Base-by-base conservation (phyloP, 257 asterid species). In the Verbena officinalis region DNA sequence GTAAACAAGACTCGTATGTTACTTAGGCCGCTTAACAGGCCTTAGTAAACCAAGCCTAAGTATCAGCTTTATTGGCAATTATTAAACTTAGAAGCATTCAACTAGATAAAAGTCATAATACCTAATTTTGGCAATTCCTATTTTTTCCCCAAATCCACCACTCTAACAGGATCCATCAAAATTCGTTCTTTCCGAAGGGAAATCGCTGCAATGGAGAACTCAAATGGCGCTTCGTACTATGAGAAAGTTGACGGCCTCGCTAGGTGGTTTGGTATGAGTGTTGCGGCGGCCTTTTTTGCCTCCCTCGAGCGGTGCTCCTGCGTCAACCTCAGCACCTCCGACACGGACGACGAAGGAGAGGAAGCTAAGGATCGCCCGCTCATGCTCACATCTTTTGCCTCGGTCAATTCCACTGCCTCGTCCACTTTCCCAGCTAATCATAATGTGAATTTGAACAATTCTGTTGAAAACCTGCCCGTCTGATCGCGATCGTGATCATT, bases 281-380 rank as follows among this genome's bases (percentile, higher is more conserved):
- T 92, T 5, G 96, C 95, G 46, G 64, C 92, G 20, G 98, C 96
- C 21, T 92, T 92, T 81, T 92, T 92, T 78, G 89, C 96, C 34
- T 92, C 98, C n/a, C 83, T 92, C 21, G 98, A 92, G 67, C 87
- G 98, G n/a, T 92, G 95, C 68, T 85, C 98, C 55, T 92, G 96
- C 80, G 95, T 92, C 57, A 89, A 83, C 62, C 86, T 92, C 69
- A 76, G 84, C 56, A 89, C 98, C 67, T 82, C 62, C 78, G 98
- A 91, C 53, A 73, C 90, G 64, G 98, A 91, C 38, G 96, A 85
- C 20, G 96, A 85, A 22, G 90, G 77, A 20, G 96, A 81, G 70
- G 98, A 92, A 77, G 90, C 98, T 21, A 87, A 89, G 48, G 98
- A 89, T 68, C 95, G 87, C n/a, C 98, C 98, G 14, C 84, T 91